These are phyloP conservation scores for Elsinoe fawcettii DNA, from an alignment of 2,329 filamentous ascomycete genomes.

Conservation along the genomic window DNA sequence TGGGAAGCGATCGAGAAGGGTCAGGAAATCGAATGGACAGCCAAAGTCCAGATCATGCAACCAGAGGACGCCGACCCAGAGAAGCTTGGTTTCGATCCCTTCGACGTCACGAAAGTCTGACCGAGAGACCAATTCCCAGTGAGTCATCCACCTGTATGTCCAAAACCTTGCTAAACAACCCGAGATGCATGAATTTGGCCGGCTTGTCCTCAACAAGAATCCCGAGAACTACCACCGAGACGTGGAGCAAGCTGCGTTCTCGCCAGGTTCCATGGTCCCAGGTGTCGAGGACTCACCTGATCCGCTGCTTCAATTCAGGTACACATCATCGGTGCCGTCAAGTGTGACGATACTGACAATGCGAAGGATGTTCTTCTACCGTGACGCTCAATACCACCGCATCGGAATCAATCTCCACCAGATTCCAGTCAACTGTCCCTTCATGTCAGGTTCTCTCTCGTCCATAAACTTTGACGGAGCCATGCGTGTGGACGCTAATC, in stretches of 20 bases:
- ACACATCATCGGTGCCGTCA: conserved; percentile 38
- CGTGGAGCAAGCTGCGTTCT: conserved; percentile 47
- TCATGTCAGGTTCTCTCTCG: conserved; percentile 41
- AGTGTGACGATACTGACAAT: background rate
- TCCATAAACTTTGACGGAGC: conserved; percentile 45
- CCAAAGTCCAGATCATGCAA: conserved; percentile 40
- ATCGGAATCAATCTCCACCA: conserved; percentile 48
- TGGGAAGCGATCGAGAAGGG: conserved; percentile 39
- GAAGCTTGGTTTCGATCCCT: conserved; percentile 46
- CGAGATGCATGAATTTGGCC: conserved; percentile 41
- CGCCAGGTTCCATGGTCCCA: conserved; percentile 44
- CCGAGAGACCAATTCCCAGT: conserved; percentile 40
- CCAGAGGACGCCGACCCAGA: conserved; percentile 40
- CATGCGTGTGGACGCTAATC: conserved; percentile 43
- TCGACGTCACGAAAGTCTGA: conserved; percentile 50
- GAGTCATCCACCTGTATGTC: background rate
- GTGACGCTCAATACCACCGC: conserved; percentile 46
- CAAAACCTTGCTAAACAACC: background rate
- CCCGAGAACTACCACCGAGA: conserved; percentile 46
- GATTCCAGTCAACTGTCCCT: conserved; percentile 42
- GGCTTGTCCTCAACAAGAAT: conserved; percentile 47
- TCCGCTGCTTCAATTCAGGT: conserved; percentile 42
- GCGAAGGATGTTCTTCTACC: conserved; percentile 20
- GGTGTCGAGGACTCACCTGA: conserved; percentile 45
- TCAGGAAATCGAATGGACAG: conserved; percentile 38